Evolutionary conservation across 1,284 basidiomycete species (phyloP), one percentile per base, ranked within the genome.

Genomic region (Pseudozyma tsukubaensis): DNA sequence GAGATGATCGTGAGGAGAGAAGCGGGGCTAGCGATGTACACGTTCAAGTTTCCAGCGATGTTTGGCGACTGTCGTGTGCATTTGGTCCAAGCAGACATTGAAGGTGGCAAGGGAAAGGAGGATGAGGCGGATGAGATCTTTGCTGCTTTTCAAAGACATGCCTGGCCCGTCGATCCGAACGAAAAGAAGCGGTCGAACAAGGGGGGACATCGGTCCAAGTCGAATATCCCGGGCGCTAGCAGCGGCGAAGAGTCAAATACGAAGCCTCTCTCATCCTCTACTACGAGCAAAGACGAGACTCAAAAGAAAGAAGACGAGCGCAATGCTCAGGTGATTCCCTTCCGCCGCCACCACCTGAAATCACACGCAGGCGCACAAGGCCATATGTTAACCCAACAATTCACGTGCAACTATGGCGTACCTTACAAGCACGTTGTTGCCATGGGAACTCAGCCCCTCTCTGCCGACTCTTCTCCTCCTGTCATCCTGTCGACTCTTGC

Each of bases 351-450:
- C 39, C 42, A 44, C 1, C 69, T 77, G 34, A 67, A 62, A 32
- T 44, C 51, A 1, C 67, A 72, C 40, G 50, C 35, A 4, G 50
- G 44, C 9, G 61, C 57, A 1, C 42, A 51, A 1, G 61, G 60
- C 2, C 61, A 49, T 13, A 68, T 79, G 52, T 55, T 79, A 6
- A 71, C 66, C 3, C 77, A 79, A 40, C 76, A 78, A 48, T 79
- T 75, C 53, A 79, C 77, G 1, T 72, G 57, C 54, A 79, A 79
- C 55, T 74, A 78, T 40, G 77, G 77, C 32, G 66, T 62, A 13
- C 57, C 64, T 0, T 79, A 79, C 64, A 79, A 77, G 36, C 70
- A 72, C 39, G 60, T 68, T 2, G 70, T 72, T 12, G 64, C 64
- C 11, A 72, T 72, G 70, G 70, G 65, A 2, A 72, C 70, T 2